These are phyloP conservation scores for Desmodesmus armatus DNA, from an alignment of 139 green algal species.

Conservation along the genomic window DNA sequence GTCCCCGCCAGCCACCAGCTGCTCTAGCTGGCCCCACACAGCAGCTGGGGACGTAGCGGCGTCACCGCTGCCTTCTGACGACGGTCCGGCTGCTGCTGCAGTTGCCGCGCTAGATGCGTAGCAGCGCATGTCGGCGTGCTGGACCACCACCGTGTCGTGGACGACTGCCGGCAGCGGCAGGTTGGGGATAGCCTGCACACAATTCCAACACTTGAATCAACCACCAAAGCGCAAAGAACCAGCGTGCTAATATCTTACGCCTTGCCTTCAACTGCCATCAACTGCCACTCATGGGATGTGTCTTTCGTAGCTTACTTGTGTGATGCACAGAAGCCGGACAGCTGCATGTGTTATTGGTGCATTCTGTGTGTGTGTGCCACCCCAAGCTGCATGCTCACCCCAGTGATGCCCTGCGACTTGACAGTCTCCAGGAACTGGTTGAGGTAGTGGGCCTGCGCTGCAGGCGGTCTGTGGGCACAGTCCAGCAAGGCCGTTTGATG, in stretches of 20 bases:
- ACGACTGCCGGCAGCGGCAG: conserved; percentile 79
- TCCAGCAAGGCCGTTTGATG: conserved; percentile 81
- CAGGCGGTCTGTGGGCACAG: conserved; percentile 53
- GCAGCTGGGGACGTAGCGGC: not conserved
- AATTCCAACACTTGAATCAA: not conserved
- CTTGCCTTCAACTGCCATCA: too few relatives aligned
- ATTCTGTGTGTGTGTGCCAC: not conserved
- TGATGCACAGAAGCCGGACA: not conserved
- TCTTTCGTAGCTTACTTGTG: not conserved
- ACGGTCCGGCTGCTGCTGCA: conserved; percentile 6
- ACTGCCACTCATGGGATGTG: too few relatives aligned
- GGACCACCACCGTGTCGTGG: conserved; percentile 63
- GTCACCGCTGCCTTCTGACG: not conserved
- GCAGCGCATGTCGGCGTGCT: conserved; percentile 71
- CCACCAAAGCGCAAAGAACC: not conserved
- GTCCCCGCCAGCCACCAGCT: conserved; percentile 37
- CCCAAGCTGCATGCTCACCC: conserved; percentile 23
- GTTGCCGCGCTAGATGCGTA: not conserved
- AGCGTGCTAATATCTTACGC: too few relatives aligned
- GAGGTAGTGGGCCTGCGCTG: conserved; percentile 82
- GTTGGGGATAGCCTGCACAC: conserved; percentile 41
- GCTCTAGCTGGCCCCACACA: conserved; percentile 68
- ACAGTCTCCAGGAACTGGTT: conserved; percentile 73
- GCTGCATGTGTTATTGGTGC: not conserved
- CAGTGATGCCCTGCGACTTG: not conserved